Evolutionary conservation across 768 basidiomycete species (phyloP).

Genomic region (Lentinula edodes): DNA sequence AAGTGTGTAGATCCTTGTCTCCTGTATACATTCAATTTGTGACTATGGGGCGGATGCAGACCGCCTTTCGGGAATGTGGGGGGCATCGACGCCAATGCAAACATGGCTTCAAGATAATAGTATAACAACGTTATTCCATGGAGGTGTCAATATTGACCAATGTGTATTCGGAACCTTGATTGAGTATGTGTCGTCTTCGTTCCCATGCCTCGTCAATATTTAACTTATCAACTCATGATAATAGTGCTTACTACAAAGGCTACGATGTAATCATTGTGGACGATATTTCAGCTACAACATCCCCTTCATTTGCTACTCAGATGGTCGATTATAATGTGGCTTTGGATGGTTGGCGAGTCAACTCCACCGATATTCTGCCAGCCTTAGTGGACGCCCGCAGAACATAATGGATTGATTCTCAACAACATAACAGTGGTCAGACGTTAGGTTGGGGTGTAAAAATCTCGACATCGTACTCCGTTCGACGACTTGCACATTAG

Average conservation of each 20-base stretch:
- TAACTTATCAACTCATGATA: neutral
- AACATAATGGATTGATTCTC: neutral
- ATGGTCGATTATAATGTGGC: constrained; percentile 26
- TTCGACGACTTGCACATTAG: too few relatives aligned
- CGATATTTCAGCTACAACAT: constrained; percentile 27
- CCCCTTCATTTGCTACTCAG: constrained; percentile 21
- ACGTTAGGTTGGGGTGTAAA: too few relatives aligned
- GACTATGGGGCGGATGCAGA: constrained; percentile 10
- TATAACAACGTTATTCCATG: constrained; percentile 28
- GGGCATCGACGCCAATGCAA: constrained; percentile 26
- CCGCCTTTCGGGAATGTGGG: constrained; percentile 28
- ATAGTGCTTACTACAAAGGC: constrained; percentile 26
- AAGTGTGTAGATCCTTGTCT: constrained; percentile 14
- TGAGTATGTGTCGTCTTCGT: constrained; percentile 15
- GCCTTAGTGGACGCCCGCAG: constrained; percentile 5
- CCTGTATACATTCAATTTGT: too few relatives aligned
- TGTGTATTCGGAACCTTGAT: constrained; percentile 28
- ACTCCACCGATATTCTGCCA: constrained; percentile 21
- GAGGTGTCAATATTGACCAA: constrained; percentile 29
- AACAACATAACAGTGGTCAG: too few relatives aligned
- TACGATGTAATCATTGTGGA: constrained; percentile 28
- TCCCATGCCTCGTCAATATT: neutral
- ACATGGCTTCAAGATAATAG: constrained; percentile 26
- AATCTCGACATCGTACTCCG: too few relatives aligned
- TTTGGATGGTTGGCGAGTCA: constrained; percentile 23